Percentiles rank a stretch among this genome's conserved stretches.
Conservation (phyloP, 164 flowering plant species). For the Magnolia officinalis region DNA sequence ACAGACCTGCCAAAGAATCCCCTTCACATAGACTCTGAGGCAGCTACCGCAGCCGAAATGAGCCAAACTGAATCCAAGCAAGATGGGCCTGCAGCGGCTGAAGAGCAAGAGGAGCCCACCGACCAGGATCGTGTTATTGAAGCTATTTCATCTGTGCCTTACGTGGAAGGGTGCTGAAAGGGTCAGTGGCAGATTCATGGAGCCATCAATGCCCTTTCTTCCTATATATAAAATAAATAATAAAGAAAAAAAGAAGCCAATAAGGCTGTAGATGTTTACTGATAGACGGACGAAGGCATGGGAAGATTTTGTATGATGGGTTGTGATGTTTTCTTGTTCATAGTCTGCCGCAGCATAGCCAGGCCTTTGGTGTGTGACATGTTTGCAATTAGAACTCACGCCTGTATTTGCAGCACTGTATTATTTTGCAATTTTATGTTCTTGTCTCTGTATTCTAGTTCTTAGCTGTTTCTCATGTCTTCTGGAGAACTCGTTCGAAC, state of each 20-base stretch:
- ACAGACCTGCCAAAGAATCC: constrained; percentile 30
- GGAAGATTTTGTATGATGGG: constrained; percentile 6
- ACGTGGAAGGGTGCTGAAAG: constrained; percentile 2
- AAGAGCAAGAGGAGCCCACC: constrained; percentile 23
- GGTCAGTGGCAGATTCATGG: neutral
- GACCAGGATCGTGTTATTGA: constrained; percentile 14
- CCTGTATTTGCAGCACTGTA: constrained; percentile 16
- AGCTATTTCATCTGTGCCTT: neutral
- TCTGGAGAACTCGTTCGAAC: too few relatives aligned
- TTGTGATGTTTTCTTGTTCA: constrained; percentile 12
- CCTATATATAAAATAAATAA: constrained; percentile 1
- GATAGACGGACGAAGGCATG: constrained; percentile 4
- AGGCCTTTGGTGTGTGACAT: neutral
- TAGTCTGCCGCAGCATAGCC: neutral
- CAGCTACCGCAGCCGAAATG: constrained; percentile 16
- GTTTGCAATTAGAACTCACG: constrained; percentile 7
- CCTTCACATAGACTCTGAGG: constrained; percentile 25
- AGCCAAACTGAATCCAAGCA: constrained; percentile 14
- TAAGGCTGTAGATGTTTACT: constrained; percentile 5
- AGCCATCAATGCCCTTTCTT: constrained; percentile 6
- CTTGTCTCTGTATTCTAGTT: neutral
- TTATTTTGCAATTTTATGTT: constrained; percentile 7
- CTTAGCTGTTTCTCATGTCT: too few relatives aligned
- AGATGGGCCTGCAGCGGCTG: constrained; percentile 13
- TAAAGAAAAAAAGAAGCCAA: neutral